Base-by-base conservation (phyloP, 2,329 filamentous ascomycete species). In the Sordariomycetes sp. region DNA sequence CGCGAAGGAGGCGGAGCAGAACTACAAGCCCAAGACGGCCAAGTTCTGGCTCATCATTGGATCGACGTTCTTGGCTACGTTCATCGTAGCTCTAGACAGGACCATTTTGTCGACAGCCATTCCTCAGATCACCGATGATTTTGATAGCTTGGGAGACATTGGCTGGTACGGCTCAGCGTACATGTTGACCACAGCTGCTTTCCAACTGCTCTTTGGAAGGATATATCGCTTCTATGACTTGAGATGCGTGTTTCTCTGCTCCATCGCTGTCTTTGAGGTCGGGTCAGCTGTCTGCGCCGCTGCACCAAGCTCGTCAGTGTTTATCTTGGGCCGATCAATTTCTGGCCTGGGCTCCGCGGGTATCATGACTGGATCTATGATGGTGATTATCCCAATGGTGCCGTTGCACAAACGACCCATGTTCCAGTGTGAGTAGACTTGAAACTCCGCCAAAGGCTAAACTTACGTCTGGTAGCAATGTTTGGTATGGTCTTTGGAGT, bases 111-210 rank as follows among this genome's bases (percentile, higher is more conserved):
- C n/a, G 8, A 28, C 25, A 16, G 8, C 35, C 4, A 33, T 33
- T 15, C 35, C 35, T 14, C n/a, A 14, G 9, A 37, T 37, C 31
- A 37, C 35, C 6, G 31, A 23, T 9, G 16, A 27, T 5, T 32
- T 32, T 30, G 2, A 32, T n/a, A 27, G 70, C 33, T 53, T 78
- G 3, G 66, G 67, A 3, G 75, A 80, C 40, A 72, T 79, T 37
- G 73, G 73, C 34, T 80, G 75, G 75, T 79, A 79, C 49, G 73
- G 70, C 5, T 72, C 71, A 23, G 66, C 72, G 2, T 76, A 77
- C 48, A 57, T 53, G 14, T 24, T 41, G n/a, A 38, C 39, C 11
- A 19, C 23, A 5, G 35, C 30, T 24, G 23, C 30, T 12, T 58
- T 53, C 16, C 67, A 72, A 44, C 57, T 72, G 4, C 46, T 72